phyloP scores from a whole-genome alignment of 2,329 filamentous ascomycete species.

The Colletotrichum incanum region DNA sequence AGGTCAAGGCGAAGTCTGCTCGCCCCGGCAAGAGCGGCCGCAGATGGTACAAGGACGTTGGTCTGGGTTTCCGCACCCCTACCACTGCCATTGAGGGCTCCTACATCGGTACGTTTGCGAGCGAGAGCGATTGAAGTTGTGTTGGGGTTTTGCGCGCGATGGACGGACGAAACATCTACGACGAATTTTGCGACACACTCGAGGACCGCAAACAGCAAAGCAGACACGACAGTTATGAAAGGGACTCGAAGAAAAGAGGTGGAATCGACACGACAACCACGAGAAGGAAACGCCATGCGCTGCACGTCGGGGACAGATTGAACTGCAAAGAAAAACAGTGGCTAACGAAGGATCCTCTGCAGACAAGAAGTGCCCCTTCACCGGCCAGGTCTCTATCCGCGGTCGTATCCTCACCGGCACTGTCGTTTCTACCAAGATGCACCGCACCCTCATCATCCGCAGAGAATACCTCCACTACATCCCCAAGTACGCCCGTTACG shows the following conservation, averaged over 20 bases:
- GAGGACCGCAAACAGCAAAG: slow-evolving; percentile 20
- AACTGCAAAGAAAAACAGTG: slow-evolving; percentile 8
- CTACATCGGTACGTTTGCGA: slow-evolving; percentile 91
- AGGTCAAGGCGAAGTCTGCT: slow-evolving; percentile 88
- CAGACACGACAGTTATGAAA: neutral
- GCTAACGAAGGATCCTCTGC: slow-evolving; percentile 46
- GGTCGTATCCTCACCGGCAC: slow-evolving; percentile 99
- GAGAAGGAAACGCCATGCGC: neutral
- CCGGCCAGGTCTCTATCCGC: slow-evolving; percentile 98
- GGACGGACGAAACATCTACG: neutral
- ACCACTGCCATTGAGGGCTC: slow-evolving; percentile 98
- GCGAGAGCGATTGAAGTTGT: slow-evolving; percentile 25
- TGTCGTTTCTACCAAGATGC: slow-evolving; percentile 99
- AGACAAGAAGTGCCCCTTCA: slow-evolving; percentile 99
- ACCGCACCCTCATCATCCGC: slow-evolving; percentile 99
- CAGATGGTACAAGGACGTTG: slow-evolving; percentile 99
- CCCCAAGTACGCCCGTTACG: slow-evolving; percentile 99
- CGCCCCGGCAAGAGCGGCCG: slow-evolving; percentile 92
- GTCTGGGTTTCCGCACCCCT: slow-evolving; percentile 98
- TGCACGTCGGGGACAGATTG: neutral
- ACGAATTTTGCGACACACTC: slow-evolving; percentile 16
- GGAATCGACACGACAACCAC: neutral
- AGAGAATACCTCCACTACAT: slow-evolving; percentile 99
- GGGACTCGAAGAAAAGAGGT: slow-evolving; percentile 4
- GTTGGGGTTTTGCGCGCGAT: slow-evolving; percentile 14